Evolutionary conservation across 2,329 filamentous ascomycete species (phyloP), one percentile per base, ranked within the genome.

Genomic region (Phialemonium atrogriseum): DNA sequence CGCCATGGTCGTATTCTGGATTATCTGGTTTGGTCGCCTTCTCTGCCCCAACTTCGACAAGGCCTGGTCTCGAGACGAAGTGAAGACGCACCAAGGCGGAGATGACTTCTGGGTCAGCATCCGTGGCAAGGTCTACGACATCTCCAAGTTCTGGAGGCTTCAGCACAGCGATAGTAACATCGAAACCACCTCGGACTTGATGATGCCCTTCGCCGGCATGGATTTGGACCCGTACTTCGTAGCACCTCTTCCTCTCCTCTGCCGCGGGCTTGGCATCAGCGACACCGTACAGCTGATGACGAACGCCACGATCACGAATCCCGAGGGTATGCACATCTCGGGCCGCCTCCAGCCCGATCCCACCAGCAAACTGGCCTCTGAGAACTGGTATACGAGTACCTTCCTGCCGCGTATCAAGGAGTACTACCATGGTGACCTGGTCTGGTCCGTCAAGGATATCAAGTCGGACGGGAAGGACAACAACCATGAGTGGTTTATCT

Each of bases 1-100:
- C 58, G 86, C 54, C 23, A 51, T 74, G 17, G 74, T 98, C 39
- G 68, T 95, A 36, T 98, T 98, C 62, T 94, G 86, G 73, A 95
- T 98, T 46, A 73, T 95, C 41, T 75, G 62, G 23, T 91, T 98
- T 46, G 88, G 89, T 20, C 76, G 72, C 34, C 56, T 98, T 2
- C 66, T 96, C 4, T 98, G 91, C 52, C 91, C 91, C 10, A 88
- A 94, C 52, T 84, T 76, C 42, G 76, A 94, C 64, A 95, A 95
- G 54, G 91, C 77, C 3, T 98, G 87, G 87, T 77, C 76, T 32
- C 52, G 62, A 5, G 68, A 68, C 9, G 74, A 98, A 52, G 77
- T 95, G 6, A 47, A 60, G 10, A 70, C 61, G 22, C 89, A 95
- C 47, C 66, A 73, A 44, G 82, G 76, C n/a, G 62, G 69, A 6